Base-by-base conservation (phyloP, 1,139 yeast species). In the Arxiozyma slooffiae region DNA sequence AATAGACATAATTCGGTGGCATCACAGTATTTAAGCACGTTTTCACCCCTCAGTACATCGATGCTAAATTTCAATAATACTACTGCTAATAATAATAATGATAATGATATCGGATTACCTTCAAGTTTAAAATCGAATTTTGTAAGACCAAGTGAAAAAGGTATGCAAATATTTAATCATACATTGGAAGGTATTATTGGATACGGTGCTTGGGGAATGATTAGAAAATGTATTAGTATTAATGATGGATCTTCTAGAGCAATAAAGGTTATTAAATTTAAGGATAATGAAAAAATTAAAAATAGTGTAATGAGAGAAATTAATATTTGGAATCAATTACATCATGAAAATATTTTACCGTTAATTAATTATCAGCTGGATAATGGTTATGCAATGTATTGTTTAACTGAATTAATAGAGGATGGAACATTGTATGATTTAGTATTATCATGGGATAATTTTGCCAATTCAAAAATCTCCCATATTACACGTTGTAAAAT, bases 171-270 rank as follows among this genome's bases (percentile, higher is more conserved):
- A 0, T 60, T 82, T 71, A 79, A 76, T 11, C 80, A 82, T 68
- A 77, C 71, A 41, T 63, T 85, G 41, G 96, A 95, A 0, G 81
- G 80, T 57, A 77, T 84, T n/a, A 82, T 89, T 55, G 96, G 96
- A 0, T 80, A 79, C 62, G 97, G 97, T 9, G 95, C 96, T 0
- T 89, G 94, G 85, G 95, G 96, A 3, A 78, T 85, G 37, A 85
- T 90, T n/a, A 72, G 95, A 53, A 94, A 85, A 64, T 87, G 94
- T 55, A 63, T 61, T 38, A 66, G 68, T 52, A 66, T 66, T 21
- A 51, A 64, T 62, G 60, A 69, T 47, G 81, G 81, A 1, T 68
- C 70, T 7, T 68, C 75, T 0, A 75, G 77, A 55, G 97, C 96
- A 0, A 81, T 88, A 60, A 89, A 89, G 64, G 81, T 89, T 44